Conservation (phyloP, 805 yeast genomes). For the Yamadazyma insecticola region DNA sequence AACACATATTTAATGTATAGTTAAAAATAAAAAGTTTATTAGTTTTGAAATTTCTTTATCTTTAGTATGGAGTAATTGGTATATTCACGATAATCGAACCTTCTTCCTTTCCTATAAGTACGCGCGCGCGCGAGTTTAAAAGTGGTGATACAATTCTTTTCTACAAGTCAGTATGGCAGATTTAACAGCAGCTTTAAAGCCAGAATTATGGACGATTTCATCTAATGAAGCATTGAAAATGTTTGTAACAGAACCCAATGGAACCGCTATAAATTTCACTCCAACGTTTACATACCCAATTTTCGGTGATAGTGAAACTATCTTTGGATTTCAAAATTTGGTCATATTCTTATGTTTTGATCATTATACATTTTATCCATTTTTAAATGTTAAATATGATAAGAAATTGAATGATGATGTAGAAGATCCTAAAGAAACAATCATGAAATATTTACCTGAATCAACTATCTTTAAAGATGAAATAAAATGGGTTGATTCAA, state of each 20-base stretch:
- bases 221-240: slow-evolving; percentile 65
- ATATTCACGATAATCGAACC: too few species aligned
- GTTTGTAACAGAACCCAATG: slow-evolving; percentile 50
- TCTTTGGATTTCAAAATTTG: slow-evolving; percentile 77
- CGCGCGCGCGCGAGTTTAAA: too few species aligned
- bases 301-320: slow-evolving; percentile 85
- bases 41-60: too few species aligned
- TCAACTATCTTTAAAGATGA: slow-evolving; percentile 61
- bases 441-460: slow-evolving; percentile 59
- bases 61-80: too few species aligned
- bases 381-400: slow-evolving; percentile 54
- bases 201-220: slow-evolving; percentile 71
- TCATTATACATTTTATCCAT: slow-evolving; percentile 67
- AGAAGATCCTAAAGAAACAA: slow-evolving; percentile 53
- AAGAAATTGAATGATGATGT: slow-evolving; percentile 52
- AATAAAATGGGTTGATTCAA: slow-evolving; percentile 56
- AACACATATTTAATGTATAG: too few species aligned
- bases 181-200: slow-evolving; percentile 38
- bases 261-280: slow-evolving; percentile 54
- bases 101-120: too few species aligned
- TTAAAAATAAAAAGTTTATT: too few species aligned
- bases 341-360: slow-evolving; percentile 67
- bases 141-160: too few species aligned
- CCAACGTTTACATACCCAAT: slow-evolving; percentile 90
- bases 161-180: too few species aligned